Evolutionary conservation across 306 rosid species (phyloP).

Genomic region (Alnus glutinosa): DNA sequence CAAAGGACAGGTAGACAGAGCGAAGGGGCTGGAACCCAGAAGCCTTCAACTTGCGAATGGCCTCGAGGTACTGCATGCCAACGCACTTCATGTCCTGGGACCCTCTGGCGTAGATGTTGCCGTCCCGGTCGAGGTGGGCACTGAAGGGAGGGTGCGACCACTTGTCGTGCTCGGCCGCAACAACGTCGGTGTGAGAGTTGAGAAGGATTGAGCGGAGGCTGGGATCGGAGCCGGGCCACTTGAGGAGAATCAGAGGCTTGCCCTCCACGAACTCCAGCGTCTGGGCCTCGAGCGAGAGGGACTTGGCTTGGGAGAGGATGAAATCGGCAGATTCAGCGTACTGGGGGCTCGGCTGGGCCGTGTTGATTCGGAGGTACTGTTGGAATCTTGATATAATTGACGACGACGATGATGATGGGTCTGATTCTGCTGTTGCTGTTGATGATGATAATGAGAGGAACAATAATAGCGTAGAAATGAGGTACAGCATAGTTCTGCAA

Average conservation of each 20-base stretch:
- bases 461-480: slow-evolving; percentile 11
- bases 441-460: slow-evolving; percentile 11
- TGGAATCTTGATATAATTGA: slow-evolving; percentile 61
- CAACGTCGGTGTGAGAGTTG: slow-evolving; percentile 91
- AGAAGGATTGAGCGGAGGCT: slow-evolving; percentile 71
- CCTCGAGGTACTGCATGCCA: slow-evolving; percentile 90
- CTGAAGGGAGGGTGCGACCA: slow-evolving; percentile 76
- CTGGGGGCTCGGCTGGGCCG: slow-evolving; percentile 75
- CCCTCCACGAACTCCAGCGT: slow-evolving; percentile 57
- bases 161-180: slow-evolving; percentile 63
- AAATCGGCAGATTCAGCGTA: slow-evolving; percentile 62
- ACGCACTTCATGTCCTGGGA: slow-evolving; percentile 98
- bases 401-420: slow-evolving; percentile 19
- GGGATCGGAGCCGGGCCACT: slow-evolving; percentile 76
- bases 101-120: slow-evolving; percentile 69
- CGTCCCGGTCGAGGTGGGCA: slow-evolving; percentile 58
- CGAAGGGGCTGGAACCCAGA: slow-evolving; percentile 57
- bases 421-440: slow-evolving; percentile 11
- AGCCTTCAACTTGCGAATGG: slow-evolving; percentile 60
- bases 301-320: slow-evolving; percentile 53
- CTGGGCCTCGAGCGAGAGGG: slow-evolving; percentile 67
- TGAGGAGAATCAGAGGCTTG: slow-evolving; percentile 72
- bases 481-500: not conserved
- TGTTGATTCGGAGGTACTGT: slow-evolving; percentile 76
- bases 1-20: slow-evolving; percentile 58